Conservation (phyloP, 305 asterid species). For the Solanum aculeatissimum region DNA sequence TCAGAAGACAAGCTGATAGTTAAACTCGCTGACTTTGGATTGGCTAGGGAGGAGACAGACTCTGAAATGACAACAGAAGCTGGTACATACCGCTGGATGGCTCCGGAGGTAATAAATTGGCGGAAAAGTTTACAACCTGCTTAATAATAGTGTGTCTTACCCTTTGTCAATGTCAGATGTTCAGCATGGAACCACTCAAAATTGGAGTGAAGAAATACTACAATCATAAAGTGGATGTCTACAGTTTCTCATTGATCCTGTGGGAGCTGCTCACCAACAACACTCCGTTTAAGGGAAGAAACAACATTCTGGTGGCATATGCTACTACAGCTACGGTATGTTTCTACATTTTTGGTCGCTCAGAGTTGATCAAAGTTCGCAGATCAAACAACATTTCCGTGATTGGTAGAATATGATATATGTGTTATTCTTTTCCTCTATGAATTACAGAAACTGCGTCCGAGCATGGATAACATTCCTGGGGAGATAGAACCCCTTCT, state of each 20-base stretch:
- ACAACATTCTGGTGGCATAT: conserved; percentile 42
- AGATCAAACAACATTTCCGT: neutral
- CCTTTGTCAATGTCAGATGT: conserved; percentile 27
- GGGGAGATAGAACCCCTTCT: conserved; percentile 32
- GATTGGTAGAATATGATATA: neutral
- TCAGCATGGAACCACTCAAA: conserved; percentile 21
- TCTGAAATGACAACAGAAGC: conserved; percentile 58
- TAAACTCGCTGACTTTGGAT: conserved; percentile 56
- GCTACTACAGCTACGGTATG: conserved; percentile 45
- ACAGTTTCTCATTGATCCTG: conserved; percentile 54
- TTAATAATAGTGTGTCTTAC: neutral
- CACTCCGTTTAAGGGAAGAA: conserved; percentile 49
- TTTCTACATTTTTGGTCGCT: neutral
- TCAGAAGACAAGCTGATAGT: conserved; percentile 35
- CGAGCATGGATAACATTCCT: conserved; percentile 42
- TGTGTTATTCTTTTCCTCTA: neutral
- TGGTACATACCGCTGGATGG: conserved; percentile 76
- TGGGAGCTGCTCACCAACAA: conserved; percentile 54
- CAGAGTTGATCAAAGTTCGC: neutral
- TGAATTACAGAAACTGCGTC: conserved; percentile 41
- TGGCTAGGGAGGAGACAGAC: conserved; percentile 44
- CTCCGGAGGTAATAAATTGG: conserved; percentile 42
- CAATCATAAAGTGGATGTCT: conserved; percentile 58
- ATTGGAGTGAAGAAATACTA: conserved; percentile 41
- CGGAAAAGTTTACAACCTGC: neutral